Evolutionary conservation across 2,329 filamentous ascomycete species (phyloP).

Genomic region (Anthostomella pinea): DNA sequence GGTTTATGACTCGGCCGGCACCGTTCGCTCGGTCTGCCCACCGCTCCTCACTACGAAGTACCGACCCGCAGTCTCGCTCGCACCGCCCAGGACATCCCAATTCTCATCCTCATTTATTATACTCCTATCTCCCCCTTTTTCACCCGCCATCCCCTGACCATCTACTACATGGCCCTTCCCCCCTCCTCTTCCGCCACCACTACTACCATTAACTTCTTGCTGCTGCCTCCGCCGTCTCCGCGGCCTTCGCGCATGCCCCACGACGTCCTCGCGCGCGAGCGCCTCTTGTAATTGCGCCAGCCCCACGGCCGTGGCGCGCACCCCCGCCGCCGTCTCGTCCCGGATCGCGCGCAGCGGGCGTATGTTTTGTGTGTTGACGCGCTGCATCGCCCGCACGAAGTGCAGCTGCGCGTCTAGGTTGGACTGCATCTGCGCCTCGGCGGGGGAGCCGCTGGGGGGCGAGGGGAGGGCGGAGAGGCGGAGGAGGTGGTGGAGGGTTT

Average conservation of each 20-base stretch:
- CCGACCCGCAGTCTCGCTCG: constrained; percentile 63
- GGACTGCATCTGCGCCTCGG: constrained; percentile 68
- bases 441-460: constrained; percentile 56
- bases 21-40: constrained; percentile 9
- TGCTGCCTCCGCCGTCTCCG: constrained; percentile 16
- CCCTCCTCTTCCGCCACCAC: constrained; percentile 5
- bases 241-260: constrained; percentile 49
- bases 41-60: constrained; percentile 76
- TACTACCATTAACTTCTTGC: neutral
- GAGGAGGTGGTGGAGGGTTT: constrained; percentile 78
- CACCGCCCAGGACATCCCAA: constrained; percentile 69
- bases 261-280: constrained; percentile 57
- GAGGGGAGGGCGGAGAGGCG: constrained; percentile 88
- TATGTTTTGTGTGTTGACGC: constrained; percentile 70
- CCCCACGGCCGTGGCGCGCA: constrained; percentile 56
- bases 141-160: constrained; percentile 1
- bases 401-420: constrained; percentile 80
- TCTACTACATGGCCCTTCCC: neutral
- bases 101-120: constrained; percentile 51
- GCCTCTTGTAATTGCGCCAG: constrained; percentile 55
- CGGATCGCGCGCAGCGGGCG: constrained; percentile 74
- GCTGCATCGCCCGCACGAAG: constrained; percentile 85
- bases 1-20: too few species aligned
- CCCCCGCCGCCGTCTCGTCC: constrained; percentile 66
- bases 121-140: constrained; percentile 17